phyloP scores from a whole-genome alignment of 1,284 basidiomycete genomes.

The Ceratobasidium sp. region DNA sequence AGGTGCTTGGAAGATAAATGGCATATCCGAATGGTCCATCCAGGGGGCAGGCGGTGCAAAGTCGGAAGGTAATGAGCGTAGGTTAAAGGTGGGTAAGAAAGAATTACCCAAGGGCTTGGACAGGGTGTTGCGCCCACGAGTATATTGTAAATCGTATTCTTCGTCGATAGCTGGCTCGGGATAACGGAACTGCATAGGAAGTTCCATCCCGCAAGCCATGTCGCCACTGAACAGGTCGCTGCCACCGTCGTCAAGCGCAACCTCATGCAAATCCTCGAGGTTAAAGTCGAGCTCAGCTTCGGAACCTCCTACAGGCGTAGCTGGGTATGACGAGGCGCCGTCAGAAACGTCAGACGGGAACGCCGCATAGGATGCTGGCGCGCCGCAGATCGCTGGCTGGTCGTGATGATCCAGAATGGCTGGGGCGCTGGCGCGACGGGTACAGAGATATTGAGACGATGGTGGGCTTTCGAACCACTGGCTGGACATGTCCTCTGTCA shows the following conservation, averaged over 20 bases:
- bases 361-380: conserved; percentile 29
- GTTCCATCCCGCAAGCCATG: background rate
- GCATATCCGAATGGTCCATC: conserved; percentile 27
- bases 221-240: conserved; percentile 1
- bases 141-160: conserved; percentile 9
- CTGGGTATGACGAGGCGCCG: conserved; percentile 33
- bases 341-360: conserved; percentile 42
- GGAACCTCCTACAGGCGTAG: conserved; percentile 9
- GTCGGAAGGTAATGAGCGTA: conserved; percentile 8
- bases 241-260: conserved; percentile 10
- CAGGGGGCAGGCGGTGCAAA: conserved; percentile 30
- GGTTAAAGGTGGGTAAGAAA: background rate
- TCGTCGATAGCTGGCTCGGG: conserved; percentile 30
- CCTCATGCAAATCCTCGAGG: conserved; percentile 31
- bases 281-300: conserved; percentile 15
- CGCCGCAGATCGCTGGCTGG: conserved; percentile 33
- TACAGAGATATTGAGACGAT: conserved; percentile 30
- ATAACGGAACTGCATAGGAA: conserved; percentile 18
- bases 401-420: conserved; percentile 37
- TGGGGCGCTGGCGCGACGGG: conserved; percentile 37
- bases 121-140: conserved; percentile 27
- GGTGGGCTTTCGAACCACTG: conserved; percentile 41
- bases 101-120: conserved; percentile 39
- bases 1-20: conserved; percentile 23
- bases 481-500: conserved; percentile 24